phyloP scores from a whole-genome alignment of 2,329 filamentous ascomycete species.

The Fusarium anguioides region DNA sequence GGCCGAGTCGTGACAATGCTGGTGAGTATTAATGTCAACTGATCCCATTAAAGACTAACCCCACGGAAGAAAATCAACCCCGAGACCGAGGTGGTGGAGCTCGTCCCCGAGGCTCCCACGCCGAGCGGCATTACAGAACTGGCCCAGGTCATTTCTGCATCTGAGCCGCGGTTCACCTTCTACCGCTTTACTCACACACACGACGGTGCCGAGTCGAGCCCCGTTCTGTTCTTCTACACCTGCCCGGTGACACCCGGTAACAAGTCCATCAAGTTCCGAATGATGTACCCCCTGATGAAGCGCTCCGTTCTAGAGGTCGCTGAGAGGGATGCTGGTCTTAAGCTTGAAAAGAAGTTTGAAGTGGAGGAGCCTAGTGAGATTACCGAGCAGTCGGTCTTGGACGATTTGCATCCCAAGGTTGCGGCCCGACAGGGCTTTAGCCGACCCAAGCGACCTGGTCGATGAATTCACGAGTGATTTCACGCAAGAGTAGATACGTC shows the following conservation, averaged over 20 bases:
- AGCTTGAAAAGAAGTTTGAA: constrained; percentile 76
- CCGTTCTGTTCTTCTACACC: constrained; percentile 84
- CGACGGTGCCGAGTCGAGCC: constrained; percentile 62
- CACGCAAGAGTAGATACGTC: constrained; percentile 9
- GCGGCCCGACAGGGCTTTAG: constrained; percentile 76
- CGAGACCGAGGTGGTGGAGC: constrained; percentile 74
- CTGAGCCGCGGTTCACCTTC: constrained; percentile 82
- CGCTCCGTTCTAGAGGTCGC: constrained; percentile 74
- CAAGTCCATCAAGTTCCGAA: constrained; percentile 82
- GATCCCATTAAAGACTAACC: constrained; percentile 7
- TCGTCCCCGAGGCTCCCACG: constrained; percentile 65
- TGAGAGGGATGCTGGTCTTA: constrained; percentile 71
- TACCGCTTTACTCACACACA: constrained; percentile 74
- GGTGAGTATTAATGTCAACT: constrained; percentile 56
- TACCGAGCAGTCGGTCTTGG: constrained; percentile 71
- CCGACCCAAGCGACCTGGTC: constrained; percentile 82
- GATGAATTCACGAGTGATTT: constrained; percentile 52
- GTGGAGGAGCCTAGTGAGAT: constrained; percentile 76
- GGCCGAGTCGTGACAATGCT: constrained; percentile 71
- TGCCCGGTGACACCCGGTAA: constrained; percentile 74
- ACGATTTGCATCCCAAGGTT: constrained; percentile 75
- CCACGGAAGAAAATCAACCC: constrained; percentile 74
- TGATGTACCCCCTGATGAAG: constrained; percentile 83
- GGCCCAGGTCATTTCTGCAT: constrained; percentile 68
- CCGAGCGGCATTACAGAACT: constrained; percentile 69